Evolutionary conservation across 331 rosid species (phyloP), one percentile per base, ranked within the genome.

Genomic region (Quercus phellos): DNA sequence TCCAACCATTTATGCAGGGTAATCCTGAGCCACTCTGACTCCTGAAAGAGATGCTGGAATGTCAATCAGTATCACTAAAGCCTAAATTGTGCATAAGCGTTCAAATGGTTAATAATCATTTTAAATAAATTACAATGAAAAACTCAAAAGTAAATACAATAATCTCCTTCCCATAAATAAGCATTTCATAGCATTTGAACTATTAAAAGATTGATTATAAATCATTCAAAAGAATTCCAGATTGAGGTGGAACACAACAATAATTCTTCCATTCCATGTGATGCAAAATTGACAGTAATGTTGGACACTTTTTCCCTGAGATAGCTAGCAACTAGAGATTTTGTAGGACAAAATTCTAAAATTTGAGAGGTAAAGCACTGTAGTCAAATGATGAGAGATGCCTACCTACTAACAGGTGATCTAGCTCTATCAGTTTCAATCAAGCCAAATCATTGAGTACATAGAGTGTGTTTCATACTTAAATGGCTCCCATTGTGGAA

Each of bases 1-100:
- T 94, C 99, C 90, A 94, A 72, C 99, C 98, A 92, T 80, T 90
- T 90, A 51, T 88, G 96, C 77, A 94, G 82, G 46, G 86, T 86
- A 64, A 85, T 85, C 84, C 96, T 88, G 14, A 94, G 92, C 99
- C 99, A 92, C 78, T 92, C 98, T 32, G 99, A 92, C 88, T 94
- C 98, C 99, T 92, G 75, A 79, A 78, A 68, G 27, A 78, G 19
- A 75, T 43, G 68, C 68, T 14, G 18, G 3, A 70, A 51, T 42
- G 54, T 67, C 68, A 54, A 55, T 21, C 54, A 30, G 50, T 4
- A 32, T n/a, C 59, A 68, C 26, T 21, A n/a, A 6, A 56, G 30
- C 69, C 35, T 32, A 6, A 76, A 22, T 17, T n/a, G 42, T 6
- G 51, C 22, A 55, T 22, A 18, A 24, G 67, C 24, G 14, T 55